Percentiles rank a stretch among this genome's conserved stretches.
Conservation (phyloP, 805 yeast species). For the Kockiozyma suomiensis region DNA sequence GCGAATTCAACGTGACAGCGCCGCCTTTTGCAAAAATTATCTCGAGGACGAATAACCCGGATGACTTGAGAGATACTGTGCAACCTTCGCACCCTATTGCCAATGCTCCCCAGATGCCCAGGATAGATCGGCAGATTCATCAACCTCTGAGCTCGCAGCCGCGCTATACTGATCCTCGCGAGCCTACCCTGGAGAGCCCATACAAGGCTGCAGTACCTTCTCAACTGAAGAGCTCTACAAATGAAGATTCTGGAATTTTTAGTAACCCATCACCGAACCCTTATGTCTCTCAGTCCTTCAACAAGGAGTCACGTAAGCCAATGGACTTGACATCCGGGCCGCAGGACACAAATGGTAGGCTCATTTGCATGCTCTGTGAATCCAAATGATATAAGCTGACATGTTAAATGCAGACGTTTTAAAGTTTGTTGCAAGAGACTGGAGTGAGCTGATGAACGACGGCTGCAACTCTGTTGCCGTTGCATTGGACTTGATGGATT, state of each 20-base stretch:
- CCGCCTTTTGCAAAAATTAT: not conserved
- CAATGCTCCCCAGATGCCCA: not conserved
- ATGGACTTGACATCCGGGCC: not conserved
- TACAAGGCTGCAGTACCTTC: not conserved
- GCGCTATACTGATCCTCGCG: not conserved
- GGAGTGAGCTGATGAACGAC: constrained; percentile 54
- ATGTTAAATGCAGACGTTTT: constrained; percentile 29
- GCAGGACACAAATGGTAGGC: constrained; percentile 2
- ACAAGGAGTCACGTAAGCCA: not conserved
- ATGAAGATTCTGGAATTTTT: not conserved
- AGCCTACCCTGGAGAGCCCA: not conserved
- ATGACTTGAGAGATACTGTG: not conserved
- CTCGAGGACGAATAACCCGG: not conserved
- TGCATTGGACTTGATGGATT: constrained; percentile 81
- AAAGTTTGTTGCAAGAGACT: constrained; percentile 46
- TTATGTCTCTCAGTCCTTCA: too few species aligned
- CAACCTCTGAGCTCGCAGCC: not conserved
- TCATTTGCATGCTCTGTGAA: not conserved
- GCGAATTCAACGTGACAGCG: not conserved
- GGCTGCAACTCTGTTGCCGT: constrained; percentile 80
- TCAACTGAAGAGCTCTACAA: not conserved
- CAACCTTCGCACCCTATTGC: not conserved
- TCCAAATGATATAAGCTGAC: not conserved
- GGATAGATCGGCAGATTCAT: not conserved
- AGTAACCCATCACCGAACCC: too few species aligned